Conservation (phyloP, 2,329 filamentous ascomycete genomes). For the Tothia fuscella region DNA sequence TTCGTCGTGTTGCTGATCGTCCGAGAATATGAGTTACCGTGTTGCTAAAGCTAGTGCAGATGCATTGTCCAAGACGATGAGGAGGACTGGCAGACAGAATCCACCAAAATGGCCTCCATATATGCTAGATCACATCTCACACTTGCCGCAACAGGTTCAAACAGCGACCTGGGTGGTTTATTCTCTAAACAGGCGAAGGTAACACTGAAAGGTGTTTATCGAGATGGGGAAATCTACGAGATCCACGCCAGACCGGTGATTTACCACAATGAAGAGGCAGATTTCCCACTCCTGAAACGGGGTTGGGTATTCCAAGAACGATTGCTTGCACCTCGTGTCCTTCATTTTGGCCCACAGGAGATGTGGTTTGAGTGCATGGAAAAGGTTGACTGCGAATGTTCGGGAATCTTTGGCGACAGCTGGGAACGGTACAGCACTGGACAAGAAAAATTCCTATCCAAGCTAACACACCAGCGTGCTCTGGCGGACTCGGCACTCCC, state of each 20-base stretch:
- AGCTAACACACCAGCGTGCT: slow-evolving; percentile 1
- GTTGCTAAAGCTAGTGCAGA: neutral
- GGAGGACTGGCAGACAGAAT: slow-evolving; percentile 18
- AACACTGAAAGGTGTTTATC: neutral
- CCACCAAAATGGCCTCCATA: slow-evolving; percentile 18
- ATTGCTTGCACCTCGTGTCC: slow-evolving; percentile 9
- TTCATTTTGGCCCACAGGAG: slow-evolving; percentile 9
- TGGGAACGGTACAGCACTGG: slow-evolving; percentile 5
- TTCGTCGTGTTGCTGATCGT: too few relatives aligned
- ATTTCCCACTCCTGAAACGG: slow-evolving; percentile 8
- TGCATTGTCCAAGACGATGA: slow-evolving; percentile 18
- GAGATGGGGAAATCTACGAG: slow-evolving; percentile 3
- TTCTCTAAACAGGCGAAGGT: slow-evolving; percentile 5
- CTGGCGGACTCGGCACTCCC: neutral
- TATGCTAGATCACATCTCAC: slow-evolving; percentile 17
- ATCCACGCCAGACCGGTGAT: slow-evolving; percentile 8
- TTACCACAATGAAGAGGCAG: slow-evolving; percentile 5
- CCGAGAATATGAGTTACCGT: neutral
- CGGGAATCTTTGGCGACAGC: neutral
- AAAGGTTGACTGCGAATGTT: slow-evolving; percentile 6
- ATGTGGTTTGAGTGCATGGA: slow-evolving; percentile 10
- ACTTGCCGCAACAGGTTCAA: slow-evolving; percentile 17
- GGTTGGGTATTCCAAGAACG: slow-evolving; percentile 11
- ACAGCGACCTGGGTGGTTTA: slow-evolving; percentile 8
- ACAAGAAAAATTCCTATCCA: slow-evolving; percentile 5